Percentiles rank a stretch among this genome's conserved stretches.
These are phyloP conservation scores for Penicillium sp. DNA, from an alignment of 2,329 filamentous ascomycete species.

Conservation along the genomic window DNA sequence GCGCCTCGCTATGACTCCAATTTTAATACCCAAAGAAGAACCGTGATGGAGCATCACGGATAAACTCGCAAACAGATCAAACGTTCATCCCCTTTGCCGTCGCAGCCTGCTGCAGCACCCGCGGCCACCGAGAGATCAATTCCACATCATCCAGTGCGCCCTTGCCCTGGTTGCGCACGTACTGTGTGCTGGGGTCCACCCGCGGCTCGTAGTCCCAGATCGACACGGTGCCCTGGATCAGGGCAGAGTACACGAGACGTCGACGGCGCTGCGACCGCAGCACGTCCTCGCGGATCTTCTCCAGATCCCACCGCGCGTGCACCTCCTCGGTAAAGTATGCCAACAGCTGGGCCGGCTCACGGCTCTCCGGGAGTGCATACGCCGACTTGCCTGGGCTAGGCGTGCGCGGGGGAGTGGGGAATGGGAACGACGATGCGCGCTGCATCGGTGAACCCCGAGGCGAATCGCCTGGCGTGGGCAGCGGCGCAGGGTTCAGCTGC, in stretches of 20 bases:
- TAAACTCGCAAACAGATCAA: too few species aligned
- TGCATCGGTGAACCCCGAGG: too few species aligned
- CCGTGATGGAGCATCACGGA: too few species aligned
- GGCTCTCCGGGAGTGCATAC: conserved; percentile 26
- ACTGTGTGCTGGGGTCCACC: conserved; percentile 47
- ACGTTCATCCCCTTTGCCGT: too few species aligned
- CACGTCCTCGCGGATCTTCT: conserved; percentile 64
- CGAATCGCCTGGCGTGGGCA: too few species aligned
- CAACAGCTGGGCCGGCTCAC: conserved; percentile 40
- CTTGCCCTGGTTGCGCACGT: conserved; percentile 57
- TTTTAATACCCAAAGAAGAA: too few species aligned
- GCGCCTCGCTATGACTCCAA: too few species aligned
- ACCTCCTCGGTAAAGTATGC: conserved; percentile 66
- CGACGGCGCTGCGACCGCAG: conserved; percentile 69
- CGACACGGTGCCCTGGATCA: conserved; percentile 66
- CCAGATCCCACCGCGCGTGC: conserved; percentile 68
- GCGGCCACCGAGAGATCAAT: conserved; percentile 36
- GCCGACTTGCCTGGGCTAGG: conserved; percentile 31
- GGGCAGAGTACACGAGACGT: conserved; percentile 67
- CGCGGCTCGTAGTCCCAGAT: conserved; percentile 78
- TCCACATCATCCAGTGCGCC: conserved; percentile 37
- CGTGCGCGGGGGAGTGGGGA: conserved; percentile 35
- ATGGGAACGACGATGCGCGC: conserved; percentile 19
- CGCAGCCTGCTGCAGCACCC: conserved; percentile 30
- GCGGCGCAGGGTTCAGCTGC: too few species aligned